These are phyloP conservation scores for Diutina neorugosa DNA, from an alignment of 1,139 yeast genomes.

Conservation along the genomic window DNA sequence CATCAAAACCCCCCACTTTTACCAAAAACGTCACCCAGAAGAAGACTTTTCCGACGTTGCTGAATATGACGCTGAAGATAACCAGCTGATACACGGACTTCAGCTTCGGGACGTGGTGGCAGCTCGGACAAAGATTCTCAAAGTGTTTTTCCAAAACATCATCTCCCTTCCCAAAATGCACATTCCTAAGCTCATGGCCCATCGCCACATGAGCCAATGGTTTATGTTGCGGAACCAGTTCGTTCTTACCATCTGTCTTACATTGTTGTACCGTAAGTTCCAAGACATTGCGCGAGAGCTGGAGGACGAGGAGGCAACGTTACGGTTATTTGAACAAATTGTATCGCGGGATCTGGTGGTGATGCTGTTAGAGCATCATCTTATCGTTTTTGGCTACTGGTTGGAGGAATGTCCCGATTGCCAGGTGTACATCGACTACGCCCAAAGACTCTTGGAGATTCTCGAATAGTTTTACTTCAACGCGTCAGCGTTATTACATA, in stretches of 20 bases:
- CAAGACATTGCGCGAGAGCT: constrained; percentile 11
- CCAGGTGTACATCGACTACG: constrained; percentile 12
- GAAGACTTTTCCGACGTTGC: constrained; percentile 24
- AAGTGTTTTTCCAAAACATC: constrained; percentile 17
- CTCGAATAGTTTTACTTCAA: not conserved
- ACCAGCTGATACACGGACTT: constrained; percentile 10
- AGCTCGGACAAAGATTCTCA: constrained; percentile 15
- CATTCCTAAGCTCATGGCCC: constrained; percentile 25
- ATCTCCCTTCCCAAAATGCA: constrained; percentile 21
- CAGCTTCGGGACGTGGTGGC: constrained; percentile 10
- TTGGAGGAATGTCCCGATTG: constrained; percentile 26
- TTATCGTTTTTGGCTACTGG: constrained; percentile 26
- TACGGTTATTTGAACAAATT: not conserved
- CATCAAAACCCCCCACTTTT: constrained; percentile 19
- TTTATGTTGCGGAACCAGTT: constrained; percentile 28
- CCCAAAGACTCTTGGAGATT: not conserved
- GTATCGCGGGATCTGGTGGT: constrained; percentile 8
- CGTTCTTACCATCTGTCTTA: constrained; percentile 4
- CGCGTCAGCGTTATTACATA: not conserved
- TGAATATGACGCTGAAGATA: constrained; percentile 9
- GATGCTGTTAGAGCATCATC: constrained; percentile 19
- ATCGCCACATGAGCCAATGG: constrained; percentile 35
- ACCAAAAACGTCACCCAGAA: constrained; percentile 17
- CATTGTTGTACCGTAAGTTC: constrained; percentile 21
- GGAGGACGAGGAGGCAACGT: not conserved